Evolutionary conservation across 805 yeast species (phyloP).

Genomic region (Candida pseudoglaebosa): DNA sequence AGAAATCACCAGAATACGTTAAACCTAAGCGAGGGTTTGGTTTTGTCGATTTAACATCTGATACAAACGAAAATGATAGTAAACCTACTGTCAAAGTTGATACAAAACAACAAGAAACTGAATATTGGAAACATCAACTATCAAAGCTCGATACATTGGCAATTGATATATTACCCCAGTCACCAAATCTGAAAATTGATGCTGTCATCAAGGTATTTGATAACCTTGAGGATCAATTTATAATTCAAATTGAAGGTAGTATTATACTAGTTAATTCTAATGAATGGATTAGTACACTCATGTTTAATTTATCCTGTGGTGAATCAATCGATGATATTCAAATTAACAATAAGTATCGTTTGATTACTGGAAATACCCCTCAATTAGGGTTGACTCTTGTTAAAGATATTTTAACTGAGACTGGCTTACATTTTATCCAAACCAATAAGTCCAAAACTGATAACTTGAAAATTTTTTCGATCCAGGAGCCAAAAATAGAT

Average conservation of each 20-base stretch:
- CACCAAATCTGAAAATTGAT: not conserved
- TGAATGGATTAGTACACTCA: conserved; percentile 15
- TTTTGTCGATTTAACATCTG: conserved; percentile 16
- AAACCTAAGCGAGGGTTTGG: conserved; percentile 29
- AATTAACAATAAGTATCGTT: not conserved
- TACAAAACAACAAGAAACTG: conserved; percentile 3
- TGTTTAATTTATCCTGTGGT: conserved; percentile 5
- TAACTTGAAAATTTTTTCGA: conserved; percentile 10
- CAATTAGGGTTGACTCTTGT: conserved; percentile 14
- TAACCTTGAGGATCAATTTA: conserved; percentile 7
- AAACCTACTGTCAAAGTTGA: not conserved
- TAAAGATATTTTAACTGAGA: conserved; percentile 22
- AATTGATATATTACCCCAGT: conserved; percentile 14
- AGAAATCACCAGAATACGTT: conserved; percentile 7
- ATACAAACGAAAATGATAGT: conserved; percentile 8
- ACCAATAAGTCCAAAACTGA: conserved; percentile 10
- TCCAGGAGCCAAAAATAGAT: conserved; percentile 4
- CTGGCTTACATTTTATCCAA: conserved; percentile 25
- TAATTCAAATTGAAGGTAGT: conserved; percentile 6
- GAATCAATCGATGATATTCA: not conserved
- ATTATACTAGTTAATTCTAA: conserved; percentile 12
- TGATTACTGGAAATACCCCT: conserved; percentile 5
- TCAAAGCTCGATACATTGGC: conserved; percentile 11
- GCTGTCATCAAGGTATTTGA: conserved; percentile 5
- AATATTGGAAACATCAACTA: conserved; percentile 13